Conservation (phyloP, 495 filamentous ascomycete species). For the Trichoderma orchidacearum region DNA sequence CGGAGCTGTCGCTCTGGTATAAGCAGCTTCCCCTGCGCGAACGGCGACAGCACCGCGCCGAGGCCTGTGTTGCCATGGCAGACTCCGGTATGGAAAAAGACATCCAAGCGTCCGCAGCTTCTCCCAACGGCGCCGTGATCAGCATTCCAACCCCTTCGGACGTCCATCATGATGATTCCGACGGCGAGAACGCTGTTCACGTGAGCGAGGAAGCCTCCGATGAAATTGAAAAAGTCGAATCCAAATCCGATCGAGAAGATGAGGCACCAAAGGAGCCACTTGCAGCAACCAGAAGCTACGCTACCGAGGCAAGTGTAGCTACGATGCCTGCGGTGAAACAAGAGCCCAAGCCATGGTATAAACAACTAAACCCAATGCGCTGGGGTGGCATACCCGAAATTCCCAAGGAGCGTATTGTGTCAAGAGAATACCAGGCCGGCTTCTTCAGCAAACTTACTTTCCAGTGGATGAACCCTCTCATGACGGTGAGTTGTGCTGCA, state of each 20-base stretch:
- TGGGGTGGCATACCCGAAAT: conserved; percentile 45
- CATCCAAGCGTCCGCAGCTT: conserved; percentile 10
- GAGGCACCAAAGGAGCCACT: conserved; percentile 5
- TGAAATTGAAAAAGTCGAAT: background rate
- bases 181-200: conserved; percentile 4
- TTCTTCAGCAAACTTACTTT: conserved; percentile 50
- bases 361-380: conserved; percentile 47
- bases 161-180: conserved; percentile 2
- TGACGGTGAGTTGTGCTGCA: conserved; percentile 34
- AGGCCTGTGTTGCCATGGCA: background rate
- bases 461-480: conserved; percentile 55
- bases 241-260: background rate
- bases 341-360: conserved; percentile 39
- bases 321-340: conserved; percentile 17
- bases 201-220: conserved; percentile 10
- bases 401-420: conserved; percentile 39
- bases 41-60: background rate
- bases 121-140: conserved; percentile 5
- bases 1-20: background rate
- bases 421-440: conserved; percentile 42
- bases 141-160: background rate
- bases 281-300: conserved; percentile 26
- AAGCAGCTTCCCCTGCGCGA: background rate
- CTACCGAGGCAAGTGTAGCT: conserved; percentile 28
- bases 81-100: conserved; percentile 8